Base-by-base conservation (phyloP, 2,329 filamentous ascomycete genomes). In the Xylariales sp. region DNA sequence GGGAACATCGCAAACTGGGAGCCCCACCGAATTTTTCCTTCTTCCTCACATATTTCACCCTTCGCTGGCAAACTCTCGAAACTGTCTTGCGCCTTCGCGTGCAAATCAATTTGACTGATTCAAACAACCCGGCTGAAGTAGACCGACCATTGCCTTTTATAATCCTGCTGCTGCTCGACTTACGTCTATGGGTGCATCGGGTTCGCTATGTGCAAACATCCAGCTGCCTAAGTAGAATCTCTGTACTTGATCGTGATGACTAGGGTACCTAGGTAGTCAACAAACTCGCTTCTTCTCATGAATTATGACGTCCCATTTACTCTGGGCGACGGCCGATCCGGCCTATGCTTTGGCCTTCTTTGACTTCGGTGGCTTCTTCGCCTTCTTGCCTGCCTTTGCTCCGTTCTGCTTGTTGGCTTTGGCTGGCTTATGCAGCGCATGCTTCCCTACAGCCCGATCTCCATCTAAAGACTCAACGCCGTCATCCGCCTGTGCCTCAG, bases 141-240 rank as follows among this genome's bases (percentile, higher is more conserved):
- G 74, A 80, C 50, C 43, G 65, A 64, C 28, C 25, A 52, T 44
- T 62, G 71, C 74, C 70, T 70, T 77, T 79, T 71, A 78, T 76
- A 79, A 80, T 80, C 74, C 71, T 66, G 63, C 65, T 62, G 63
- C 66, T 66, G 65, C 70, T 68, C 59, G 46, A 57, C 56, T 56
- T 53, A 39, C 53, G 41, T 53, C 52, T 48, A 62, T 64, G 70
- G 68, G 70, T 67, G 68, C 65, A 61, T 63, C 66, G 69, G 76
- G 74, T 80, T 80, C 76, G 76, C 76, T 80, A 74, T 75, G 74
- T 62, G 75, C 74, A 68, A 60, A 79, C 73, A 80, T 73, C 22
- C 43, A 40, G 19, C 43, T 33, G 28, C 46, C 32, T 16, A 10
- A n/a, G n/a, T n/a, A n/a, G n/a, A n/a, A n/a, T n/a, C n/a, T n/a